Percentiles rank a stretch among this genome's conserved stretches.
Conservation (phyloP, 176 grass and related monocot species). For the Carex littledalei region DNA sequence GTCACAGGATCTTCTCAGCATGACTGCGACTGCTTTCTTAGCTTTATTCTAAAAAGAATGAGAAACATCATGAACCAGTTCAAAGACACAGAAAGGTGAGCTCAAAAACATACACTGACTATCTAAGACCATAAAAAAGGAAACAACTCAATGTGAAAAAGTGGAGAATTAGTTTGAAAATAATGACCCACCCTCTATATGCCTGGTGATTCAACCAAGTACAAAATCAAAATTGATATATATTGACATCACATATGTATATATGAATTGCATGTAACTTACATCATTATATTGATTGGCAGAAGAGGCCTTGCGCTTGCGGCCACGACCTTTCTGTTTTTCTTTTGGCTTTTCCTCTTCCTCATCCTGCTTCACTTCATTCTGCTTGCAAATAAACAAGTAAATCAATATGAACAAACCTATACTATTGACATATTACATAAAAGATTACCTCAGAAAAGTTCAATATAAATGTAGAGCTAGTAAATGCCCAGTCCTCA, state of each 20-base stretch:
- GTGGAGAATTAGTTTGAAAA: neutral
- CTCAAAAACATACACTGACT: neutral
- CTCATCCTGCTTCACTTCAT: constrained; percentile 30
- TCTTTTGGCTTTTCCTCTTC: constrained; percentile 42
- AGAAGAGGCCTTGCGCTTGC: constrained; percentile 54
- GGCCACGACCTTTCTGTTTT: constrained; percentile 44
- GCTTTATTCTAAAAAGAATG: constrained; percentile 62
- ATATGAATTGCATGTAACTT: constrained; percentile 26
- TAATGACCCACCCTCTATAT: neutral
- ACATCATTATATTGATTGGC: constrained; percentile 62
- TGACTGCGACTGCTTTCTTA: constrained; percentile 80
- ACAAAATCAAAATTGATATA: neutral
- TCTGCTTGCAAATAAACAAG: constrained; percentile 27
- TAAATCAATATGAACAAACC: neutral
- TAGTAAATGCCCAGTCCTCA: neutral
- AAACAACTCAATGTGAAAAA: constrained; percentile 15
- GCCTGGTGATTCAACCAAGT: neutral
- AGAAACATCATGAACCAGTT: constrained; percentile 3
- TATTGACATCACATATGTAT: neutral
- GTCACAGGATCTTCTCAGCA: constrained; percentile 73
- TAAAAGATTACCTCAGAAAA: neutral
- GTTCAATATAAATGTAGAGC: neutral
- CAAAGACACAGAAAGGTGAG: neutral
- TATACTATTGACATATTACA: neutral
- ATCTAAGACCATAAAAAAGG: neutral